Evolutionary conservation across 1,284 basidiomycete genomes (phyloP), one percentile per base, ranked within the genome.

Genomic region (Grifola frondosa): DNA sequence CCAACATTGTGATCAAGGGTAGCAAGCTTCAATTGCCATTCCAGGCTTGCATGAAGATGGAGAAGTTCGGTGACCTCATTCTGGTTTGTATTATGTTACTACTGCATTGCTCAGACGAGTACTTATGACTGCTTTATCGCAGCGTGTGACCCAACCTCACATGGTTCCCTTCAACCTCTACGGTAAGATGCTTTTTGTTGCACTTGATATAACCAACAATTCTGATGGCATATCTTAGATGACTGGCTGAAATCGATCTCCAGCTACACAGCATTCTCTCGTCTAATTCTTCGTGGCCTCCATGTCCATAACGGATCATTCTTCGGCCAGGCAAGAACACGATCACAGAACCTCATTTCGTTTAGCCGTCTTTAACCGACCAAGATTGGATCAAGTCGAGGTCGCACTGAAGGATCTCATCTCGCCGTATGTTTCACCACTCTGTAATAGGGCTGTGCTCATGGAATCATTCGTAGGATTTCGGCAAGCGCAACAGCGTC

Each of bases 321-420:
- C 71, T 95, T 25, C 88, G 91, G 53, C 91, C 91, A 0, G 90
- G 94, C 70, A 91, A 92, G 69, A 87, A 84, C 49, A 97, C 94
- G 7, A 84, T 97, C 54, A 98, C 96, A 6, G 92, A 97, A 68
- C 90, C 94, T 41, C 95, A 98, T 69, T 93, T 97, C 65, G 92
- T 98, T 26, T 99, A 94, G 95, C 96, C 96, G 7, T 88, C 92
- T 4, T 74, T 99, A 35, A 74, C 74, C 28, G 95, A 98, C 60
- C 93, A 97, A 54, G 94, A 97, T 56, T 99, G 96, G 96, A 97
- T 98, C 71, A 95, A 96, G 96, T 97, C 32, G 96, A 99, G 71
- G 90, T 98, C 33, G 94, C 95, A 3, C 85, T 98, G 73, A 94
- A 91, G 64, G 91, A 95, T 53, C 79, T 95, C 34, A 94, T 95